Percentiles rank a stretch among this genome's conserved stretches.
phyloP scores from a whole-genome alignment of 73 alveolate species.

The Paramecium caudatum region DNA sequence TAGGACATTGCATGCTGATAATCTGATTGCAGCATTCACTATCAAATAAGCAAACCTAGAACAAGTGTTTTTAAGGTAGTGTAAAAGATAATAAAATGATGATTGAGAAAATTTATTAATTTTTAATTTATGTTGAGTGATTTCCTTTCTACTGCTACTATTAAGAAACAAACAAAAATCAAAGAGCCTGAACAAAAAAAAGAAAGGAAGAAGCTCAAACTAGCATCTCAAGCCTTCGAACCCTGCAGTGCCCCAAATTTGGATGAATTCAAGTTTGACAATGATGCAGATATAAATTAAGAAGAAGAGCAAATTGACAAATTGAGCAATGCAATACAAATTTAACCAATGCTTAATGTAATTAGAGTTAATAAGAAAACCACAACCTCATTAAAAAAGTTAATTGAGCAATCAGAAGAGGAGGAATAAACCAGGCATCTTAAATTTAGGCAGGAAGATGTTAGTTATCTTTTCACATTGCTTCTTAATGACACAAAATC shows the following conservation, averaged over 20 bases:
- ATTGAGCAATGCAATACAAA: background rate
- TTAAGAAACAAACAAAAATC: background rate
- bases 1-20: background rate
- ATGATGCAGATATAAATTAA: background rate
- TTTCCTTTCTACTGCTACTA: background rate
- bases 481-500: conserved; percentile 38
- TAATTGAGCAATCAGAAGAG: background rate
- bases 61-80: conserved; percentile 1
- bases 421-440: background rate
- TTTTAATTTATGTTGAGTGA: conserved; percentile 39
- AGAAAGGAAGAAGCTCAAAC: background rate
- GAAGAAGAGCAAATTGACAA: background rate
- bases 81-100: conserved; percentile 2
- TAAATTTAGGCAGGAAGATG: conserved; percentile 20
- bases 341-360: background rate
- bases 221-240: background rate
- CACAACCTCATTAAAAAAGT: background rate
- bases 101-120: background rate
- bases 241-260: background rate
- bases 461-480: background rate
- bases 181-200: background rate
- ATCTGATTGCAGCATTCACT: conserved; percentile 7
- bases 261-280: background rate
- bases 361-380: background rate
- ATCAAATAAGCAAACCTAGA: conserved; percentile 17